Conservation (phyloP, 352 stramenopile genomes). For the Phytophthora podocarpi region DNA sequence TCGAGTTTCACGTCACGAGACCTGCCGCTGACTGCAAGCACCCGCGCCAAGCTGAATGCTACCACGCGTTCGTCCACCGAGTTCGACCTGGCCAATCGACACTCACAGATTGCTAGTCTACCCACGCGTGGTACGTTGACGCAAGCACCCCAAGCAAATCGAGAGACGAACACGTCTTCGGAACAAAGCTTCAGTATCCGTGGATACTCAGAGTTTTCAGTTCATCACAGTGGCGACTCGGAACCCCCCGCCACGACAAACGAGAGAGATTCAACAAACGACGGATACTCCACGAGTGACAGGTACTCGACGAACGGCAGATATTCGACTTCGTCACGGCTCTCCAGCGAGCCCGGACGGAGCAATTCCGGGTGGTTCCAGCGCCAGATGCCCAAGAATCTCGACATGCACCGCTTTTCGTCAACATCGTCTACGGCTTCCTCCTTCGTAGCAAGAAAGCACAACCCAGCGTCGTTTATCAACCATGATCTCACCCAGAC, state of each 20-base stretch:
- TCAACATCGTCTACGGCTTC: slow-evolving; percentile 43
- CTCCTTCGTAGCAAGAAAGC: slow-evolving; percentile 28
- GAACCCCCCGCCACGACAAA: slow-evolving; percentile 12
- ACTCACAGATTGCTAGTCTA: slow-evolving; percentile 28
- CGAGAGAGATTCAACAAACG: slow-evolving; percentile 27
- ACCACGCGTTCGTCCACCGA: slow-evolving; percentile 28
- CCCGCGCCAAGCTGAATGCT: slow-evolving; percentile 26
- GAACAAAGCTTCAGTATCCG: slow-evolving; percentile 36
- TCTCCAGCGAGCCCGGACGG: slow-evolving; percentile 31
- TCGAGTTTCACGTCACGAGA: slow-evolving; percentile 31
- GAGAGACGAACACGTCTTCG: slow-evolving; percentile 30
- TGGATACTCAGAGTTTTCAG: slow-evolving; percentile 32
- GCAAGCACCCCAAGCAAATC: neutral
- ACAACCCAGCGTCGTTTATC: slow-evolving; percentile 33
- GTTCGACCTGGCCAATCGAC: slow-evolving; percentile 24
- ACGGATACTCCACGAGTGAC: slow-evolving; percentile 21
- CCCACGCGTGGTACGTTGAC: neutral
- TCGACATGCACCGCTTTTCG: slow-evolving; percentile 47
- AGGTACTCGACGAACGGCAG: slow-evolving; percentile 22
- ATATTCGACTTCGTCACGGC: slow-evolving; percentile 31
- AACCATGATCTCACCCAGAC: slow-evolving; percentile 36
- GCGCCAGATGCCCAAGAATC: slow-evolving; percentile 12
- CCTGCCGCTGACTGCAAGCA: slow-evolving; percentile 22
- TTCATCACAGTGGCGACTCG: slow-evolving; percentile 24
- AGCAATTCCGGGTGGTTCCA: slow-evolving; percentile 33